Base-by-base conservation (phyloP, 2,329 filamentous ascomycete species). In the Phoma sp. region DNA sequence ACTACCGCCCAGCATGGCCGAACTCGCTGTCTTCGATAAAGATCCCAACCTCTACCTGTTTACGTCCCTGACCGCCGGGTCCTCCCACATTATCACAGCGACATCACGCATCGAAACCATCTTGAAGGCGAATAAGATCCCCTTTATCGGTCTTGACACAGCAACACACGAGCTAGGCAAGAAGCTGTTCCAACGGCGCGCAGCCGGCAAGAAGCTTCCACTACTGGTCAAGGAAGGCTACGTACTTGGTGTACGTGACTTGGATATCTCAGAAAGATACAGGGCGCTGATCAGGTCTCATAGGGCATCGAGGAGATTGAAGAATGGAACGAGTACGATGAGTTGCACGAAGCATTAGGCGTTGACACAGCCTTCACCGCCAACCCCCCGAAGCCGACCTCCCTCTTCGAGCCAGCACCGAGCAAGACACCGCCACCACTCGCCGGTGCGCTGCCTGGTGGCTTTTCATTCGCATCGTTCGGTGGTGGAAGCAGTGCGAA, bases 281-380 rank as follows among this genome's bases (percentile, higher is more conserved):
- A 18, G 7, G 15, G 29, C 25, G 14, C 51, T 53, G 61, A 57
- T 60, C 34, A 17, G 11, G 7, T 17, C 18, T 7, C 15, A 20
- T 21, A 97, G 93, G 95, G 97, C 74, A 83, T 97, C 42, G 89
- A 93, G 60, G 89, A 98, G 76, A 87, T 98, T 60, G 95, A 99
- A 77, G 95, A 99, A 74, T 98, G 93, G 95, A 99, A 99, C 80
- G 95, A 99, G 75, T 97, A 96, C 76, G 92, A 92, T 76, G 93
- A 98, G 78, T 84, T 99, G 57, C 92, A 92, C 75, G 86, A 93
- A 76, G 89, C 93, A 67, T 86, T 98, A 66, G 81, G 81, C n/a
- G 61, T 69, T n/a, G 66, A 66, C 26, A 47, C 62, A 9, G 57
- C 62, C 20, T 65, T 71, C 36, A 64, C 74, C 56, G 68, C 67